phyloP scores from a whole-genome alignment of 2,329 filamentous ascomycete species.

The Trichoderma oligosporum region DNA sequence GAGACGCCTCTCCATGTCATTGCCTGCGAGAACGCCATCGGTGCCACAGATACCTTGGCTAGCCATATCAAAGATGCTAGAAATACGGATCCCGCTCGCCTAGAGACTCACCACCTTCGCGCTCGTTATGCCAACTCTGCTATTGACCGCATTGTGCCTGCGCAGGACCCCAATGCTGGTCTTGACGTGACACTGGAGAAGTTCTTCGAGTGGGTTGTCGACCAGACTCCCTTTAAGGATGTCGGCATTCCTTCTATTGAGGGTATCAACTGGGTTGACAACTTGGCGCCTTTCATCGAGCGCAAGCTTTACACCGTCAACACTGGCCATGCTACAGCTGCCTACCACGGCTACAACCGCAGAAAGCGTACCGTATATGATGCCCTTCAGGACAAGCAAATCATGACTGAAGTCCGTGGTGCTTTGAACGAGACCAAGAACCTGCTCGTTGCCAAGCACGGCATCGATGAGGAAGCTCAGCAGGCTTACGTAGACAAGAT shows the following conservation, averaged over 20 bases:
- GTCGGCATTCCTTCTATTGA: constrained; percentile 65
- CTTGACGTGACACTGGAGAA: constrained; percentile 94
- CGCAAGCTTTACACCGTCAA: constrained; percentile 99
- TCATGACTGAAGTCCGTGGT: constrained; percentile 73
- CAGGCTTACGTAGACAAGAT: constrained; percentile 87
- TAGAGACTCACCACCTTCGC: constrained; percentile 65
- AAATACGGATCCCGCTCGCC: constrained; percentile 65
- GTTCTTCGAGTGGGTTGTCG: constrained; percentile 99
- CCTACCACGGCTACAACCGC: constrained; percentile 88
- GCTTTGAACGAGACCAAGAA: constrained; percentile 81
- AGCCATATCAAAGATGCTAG: constrained; percentile 71
- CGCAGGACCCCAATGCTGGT: constrained; percentile 74
- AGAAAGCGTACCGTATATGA: constrained; percentile 88
- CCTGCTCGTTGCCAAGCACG: constrained; percentile 84
- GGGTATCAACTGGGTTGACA: constrained; percentile 87
- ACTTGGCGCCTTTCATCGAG: constrained; percentile 94
- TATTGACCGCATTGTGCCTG: constrained; percentile 96
- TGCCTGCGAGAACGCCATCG: constrained; percentile 97
- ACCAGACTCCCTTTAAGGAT: constrained; percentile 76
- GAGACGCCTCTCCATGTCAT: constrained; percentile 78
- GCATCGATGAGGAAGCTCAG: constrained; percentile 71
- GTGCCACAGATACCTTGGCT: constrained; percentile 84
- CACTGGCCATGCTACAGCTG: constrained; percentile 92
- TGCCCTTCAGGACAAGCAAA: constrained; percentile 74
- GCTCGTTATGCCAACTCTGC: constrained; percentile 95